Conservation (phyloP, 164 flowering plant genomes). For the Warburgia ugandensis region DNA sequence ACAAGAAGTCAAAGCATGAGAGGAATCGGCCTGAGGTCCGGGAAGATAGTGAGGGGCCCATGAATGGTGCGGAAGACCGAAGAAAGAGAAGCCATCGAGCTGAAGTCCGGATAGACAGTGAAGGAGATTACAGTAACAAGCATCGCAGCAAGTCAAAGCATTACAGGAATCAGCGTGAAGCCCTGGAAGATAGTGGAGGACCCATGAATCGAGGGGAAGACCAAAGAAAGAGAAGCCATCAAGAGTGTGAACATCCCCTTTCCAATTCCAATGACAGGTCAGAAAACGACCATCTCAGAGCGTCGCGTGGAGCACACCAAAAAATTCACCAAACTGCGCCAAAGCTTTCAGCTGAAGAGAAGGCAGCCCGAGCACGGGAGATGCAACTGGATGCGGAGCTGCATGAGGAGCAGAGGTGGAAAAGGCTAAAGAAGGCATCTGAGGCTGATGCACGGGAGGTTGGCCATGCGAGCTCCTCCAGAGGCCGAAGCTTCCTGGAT, state of each 20-base stretch:
- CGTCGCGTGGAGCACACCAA: constrained; percentile 20
- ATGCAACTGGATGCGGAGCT: constrained; percentile 86
- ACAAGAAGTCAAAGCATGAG: neutral
- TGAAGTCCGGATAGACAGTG: too few species aligned
- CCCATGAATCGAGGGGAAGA: neutral
- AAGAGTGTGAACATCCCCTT: constrained; percentile 3
- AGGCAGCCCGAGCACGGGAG: constrained; percentile 76
- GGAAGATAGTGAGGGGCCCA: neutral
- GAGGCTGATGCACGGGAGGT: constrained; percentile 71
- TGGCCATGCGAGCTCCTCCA: constrained; percentile 9
- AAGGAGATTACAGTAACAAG: neutral
- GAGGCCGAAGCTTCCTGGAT: constrained; percentile 60
- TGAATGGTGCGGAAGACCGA: too few species aligned
- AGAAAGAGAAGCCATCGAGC: too few species aligned
- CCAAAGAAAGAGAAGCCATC: constrained; percentile 10
- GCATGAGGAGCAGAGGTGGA: constrained; percentile 92
- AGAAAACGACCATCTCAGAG: neutral
- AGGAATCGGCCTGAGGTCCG: neutral
- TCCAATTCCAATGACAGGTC: constrained; percentile 2
- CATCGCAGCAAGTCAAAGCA: neutral
- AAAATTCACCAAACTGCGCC: constrained; percentile 32
- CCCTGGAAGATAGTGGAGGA: neutral
- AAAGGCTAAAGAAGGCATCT: constrained; percentile 73
- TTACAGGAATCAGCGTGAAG: too few species aligned
- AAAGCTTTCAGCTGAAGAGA: constrained; percentile 80